A percentile compares a stretch with the other conserved stretches of the same genome.
phyloP scores from a whole-genome alignment of 2,329 filamentous ascomycete genomes.

The Diplodia scrobiculata region DNA sequence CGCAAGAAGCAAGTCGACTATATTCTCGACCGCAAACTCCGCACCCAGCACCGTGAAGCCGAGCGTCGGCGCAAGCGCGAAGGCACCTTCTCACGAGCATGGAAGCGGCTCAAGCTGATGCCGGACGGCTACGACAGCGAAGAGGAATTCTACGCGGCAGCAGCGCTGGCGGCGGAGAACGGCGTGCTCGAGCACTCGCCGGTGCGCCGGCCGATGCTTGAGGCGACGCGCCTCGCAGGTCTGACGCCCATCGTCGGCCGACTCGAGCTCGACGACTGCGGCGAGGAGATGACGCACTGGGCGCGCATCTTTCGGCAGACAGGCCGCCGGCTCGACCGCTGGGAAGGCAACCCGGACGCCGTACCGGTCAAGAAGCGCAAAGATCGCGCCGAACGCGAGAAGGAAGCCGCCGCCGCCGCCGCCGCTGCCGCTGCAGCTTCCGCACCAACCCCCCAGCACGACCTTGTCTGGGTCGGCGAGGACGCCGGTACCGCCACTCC shows the following conservation, averaged over 20 bases:
- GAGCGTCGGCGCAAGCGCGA: constrained; percentile 65
- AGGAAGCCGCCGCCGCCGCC: constrained; percentile 20
- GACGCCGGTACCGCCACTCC: constrained; percentile 11
- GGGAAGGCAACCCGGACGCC: constrained; percentile 52
- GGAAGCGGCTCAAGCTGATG: constrained; percentile 61
- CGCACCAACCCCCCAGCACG: constrained; percentile 2
- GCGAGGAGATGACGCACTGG: constrained; percentile 70
- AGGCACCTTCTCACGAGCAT: constrained; percentile 67
- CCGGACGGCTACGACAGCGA: constrained; percentile 53
- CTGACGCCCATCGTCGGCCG: constrained; percentile 59
- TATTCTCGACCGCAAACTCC: constrained; percentile 73
- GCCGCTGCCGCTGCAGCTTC: neutral
- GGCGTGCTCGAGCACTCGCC: constrained; percentile 32
- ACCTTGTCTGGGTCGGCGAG: constrained; percentile 29
- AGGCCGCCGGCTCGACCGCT: constrained; percentile 67
- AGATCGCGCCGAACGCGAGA: constrained; percentile 20
- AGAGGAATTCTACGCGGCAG: constrained; percentile 37
- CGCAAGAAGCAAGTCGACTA: constrained; percentile 78
- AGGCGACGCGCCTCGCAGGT: constrained; percentile 50
- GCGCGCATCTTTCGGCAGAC: constrained; percentile 66
- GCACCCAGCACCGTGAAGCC: constrained; percentile 65
- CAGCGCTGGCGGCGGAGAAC: constrained; percentile 31
- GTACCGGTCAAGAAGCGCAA: constrained; percentile 21
- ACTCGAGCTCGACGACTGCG: constrained; percentile 70
- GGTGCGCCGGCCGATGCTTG: constrained; percentile 32